Conservation (phyloP, 2,329 filamentous ascomycete species). For the Colletotrichum graminicola region DNA sequence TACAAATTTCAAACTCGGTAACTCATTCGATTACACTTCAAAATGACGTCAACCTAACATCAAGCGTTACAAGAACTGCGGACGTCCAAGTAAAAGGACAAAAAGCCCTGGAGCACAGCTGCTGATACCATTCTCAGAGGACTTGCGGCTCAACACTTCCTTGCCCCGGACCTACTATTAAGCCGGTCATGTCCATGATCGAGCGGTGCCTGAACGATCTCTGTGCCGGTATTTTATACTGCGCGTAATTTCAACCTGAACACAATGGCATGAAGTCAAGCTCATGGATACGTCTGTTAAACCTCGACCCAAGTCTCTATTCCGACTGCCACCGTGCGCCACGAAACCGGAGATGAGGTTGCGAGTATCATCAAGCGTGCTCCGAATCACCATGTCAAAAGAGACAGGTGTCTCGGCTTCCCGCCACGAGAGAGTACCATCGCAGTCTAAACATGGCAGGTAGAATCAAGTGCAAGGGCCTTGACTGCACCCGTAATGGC, state of each 20-base stretch:
- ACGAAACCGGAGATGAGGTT: slow-evolving; percentile 64
- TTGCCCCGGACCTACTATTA: background rate
- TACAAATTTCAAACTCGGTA: background rate
- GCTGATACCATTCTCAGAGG: background rate
- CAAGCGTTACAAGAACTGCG: background rate
- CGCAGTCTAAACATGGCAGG: slow-evolving; percentile 55
- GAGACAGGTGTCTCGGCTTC: slow-evolving; percentile 65
- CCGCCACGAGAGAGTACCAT: slow-evolving; percentile 57
- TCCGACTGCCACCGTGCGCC: slow-evolving; percentile 69
- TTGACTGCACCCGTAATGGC: slow-evolving; percentile 59
- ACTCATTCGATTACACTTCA: background rate
- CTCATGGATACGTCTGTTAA: slow-evolving; percentile 65
- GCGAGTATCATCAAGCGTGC: slow-evolving; percentile 70
- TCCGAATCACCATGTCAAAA: slow-evolving; percentile 57
- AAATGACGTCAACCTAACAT: background rate
- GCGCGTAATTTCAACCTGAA: slow-evolving; percentile 52
- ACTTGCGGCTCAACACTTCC: background rate
- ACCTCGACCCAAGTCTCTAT: slow-evolving; percentile 61
- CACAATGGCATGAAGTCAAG: slow-evolving; percentile 51
- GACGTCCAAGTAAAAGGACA: background rate
- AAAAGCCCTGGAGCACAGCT: slow-evolving; percentile 6
- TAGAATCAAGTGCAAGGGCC: slow-evolving; percentile 63
- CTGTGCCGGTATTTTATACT: slow-evolving; percentile 58
- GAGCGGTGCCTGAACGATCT: slow-evolving; percentile 60
- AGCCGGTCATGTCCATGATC: slow-evolving; percentile 44